Conservation (phyloP, 108 stramenopile species). For the Skeletonema grethae region DNA sequence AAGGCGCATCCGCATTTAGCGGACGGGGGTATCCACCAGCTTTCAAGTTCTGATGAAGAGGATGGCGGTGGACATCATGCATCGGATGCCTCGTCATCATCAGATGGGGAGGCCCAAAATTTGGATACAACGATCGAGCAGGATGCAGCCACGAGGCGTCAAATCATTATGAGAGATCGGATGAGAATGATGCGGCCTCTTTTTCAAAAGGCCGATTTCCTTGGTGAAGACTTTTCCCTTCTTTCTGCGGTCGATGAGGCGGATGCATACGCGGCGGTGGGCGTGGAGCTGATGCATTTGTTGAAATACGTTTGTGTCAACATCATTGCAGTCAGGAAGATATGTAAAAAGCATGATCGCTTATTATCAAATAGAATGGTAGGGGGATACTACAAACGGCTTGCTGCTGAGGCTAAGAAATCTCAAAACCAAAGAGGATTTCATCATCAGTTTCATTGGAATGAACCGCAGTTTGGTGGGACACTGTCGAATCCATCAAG, state of each 20-base stretch:
- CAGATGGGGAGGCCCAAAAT: slow-evolving; percentile 27
- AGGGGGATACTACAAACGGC: slow-evolving; percentile 75
- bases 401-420: slow-evolving; percentile 17
- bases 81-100: slow-evolving; percentile 30
- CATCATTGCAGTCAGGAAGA: slow-evolving; percentile 75
- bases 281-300: slow-evolving; percentile 50
- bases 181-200: slow-evolving; percentile 64
- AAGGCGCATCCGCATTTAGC: slow-evolving; percentile 56
- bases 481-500: slow-evolving; percentile 20
- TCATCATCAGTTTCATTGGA: slow-evolving; percentile 12
- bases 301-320: slow-evolving; percentile 51
- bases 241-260: slow-evolving; percentile 87
- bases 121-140: slow-evolving; percentile 4
- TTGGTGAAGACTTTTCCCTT: slow-evolving; percentile 63
- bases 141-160: slow-evolving; percentile 49
- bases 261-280: slow-evolving; percentile 53
- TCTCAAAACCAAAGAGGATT: neutral
- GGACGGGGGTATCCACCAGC: slow-evolving; percentile 62
- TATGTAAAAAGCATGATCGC: slow-evolving; percentile 85
- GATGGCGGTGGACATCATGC: slow-evolving; percentile 7
- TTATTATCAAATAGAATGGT: slow-evolving; percentile 85
- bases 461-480: slow-evolving; percentile 23
- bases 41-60: slow-evolving; percentile 26
- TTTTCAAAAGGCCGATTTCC: slow-evolving; percentile 75
- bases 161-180: slow-evolving; percentile 67